These are phyloP conservation scores for Globisporangium echinulatum DNA, from an alignment of 352 stramenopile genomes.

Conservation along the genomic window DNA sequence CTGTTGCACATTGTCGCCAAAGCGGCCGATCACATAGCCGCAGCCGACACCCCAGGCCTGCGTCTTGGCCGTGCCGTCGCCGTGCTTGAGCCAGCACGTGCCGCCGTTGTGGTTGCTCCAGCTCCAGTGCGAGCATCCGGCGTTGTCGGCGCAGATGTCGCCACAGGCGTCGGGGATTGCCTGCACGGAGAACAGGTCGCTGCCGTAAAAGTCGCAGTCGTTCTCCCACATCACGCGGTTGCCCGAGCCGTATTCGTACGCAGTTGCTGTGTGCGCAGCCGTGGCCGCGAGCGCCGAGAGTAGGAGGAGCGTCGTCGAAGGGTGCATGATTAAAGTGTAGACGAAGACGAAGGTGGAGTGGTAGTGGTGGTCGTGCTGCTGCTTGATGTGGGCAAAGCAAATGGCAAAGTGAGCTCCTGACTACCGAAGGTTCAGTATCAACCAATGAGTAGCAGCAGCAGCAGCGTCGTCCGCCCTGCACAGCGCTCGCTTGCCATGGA, in stretches of 20 bases:
- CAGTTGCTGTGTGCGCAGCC: not conserved
- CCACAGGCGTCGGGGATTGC: conserved; percentile 13
- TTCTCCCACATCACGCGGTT: conserved; percentile 18
- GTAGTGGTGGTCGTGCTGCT: not conserved
- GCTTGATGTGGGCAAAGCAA: conserved; percentile 4
- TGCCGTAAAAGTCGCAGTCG: conserved; percentile 15
- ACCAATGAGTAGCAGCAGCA: not conserved
- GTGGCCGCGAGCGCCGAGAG: conserved; percentile 6
- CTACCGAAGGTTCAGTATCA: too few species aligned
- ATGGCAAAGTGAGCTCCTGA: conserved; percentile 9
- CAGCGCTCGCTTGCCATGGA: not conserved
- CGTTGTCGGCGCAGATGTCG: conserved; percentile 13
- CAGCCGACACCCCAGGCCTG: conserved; percentile 19
- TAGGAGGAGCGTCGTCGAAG: conserved; percentile 4
- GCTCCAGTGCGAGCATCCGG: conserved; percentile 20
- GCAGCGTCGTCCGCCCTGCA: not conserved
- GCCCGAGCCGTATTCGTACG: conserved; percentile 9
- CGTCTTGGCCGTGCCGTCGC: not conserved
- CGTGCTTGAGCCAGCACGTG: conserved; percentile 62
- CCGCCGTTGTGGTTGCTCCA: conserved; percentile 50
- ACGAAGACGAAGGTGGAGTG: not conserved
- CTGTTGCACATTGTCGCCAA: conserved; percentile 14
- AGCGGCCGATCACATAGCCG: conserved; percentile 36
- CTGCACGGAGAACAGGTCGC: conserved; percentile 11
- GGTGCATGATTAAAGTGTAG: conserved; percentile 7